These are phyloP conservation scores for Teratosphaeria gauchensis DNA, from an alignment of 2,329 filamentous ascomycete genomes.

Conservation along the genomic window DNA sequence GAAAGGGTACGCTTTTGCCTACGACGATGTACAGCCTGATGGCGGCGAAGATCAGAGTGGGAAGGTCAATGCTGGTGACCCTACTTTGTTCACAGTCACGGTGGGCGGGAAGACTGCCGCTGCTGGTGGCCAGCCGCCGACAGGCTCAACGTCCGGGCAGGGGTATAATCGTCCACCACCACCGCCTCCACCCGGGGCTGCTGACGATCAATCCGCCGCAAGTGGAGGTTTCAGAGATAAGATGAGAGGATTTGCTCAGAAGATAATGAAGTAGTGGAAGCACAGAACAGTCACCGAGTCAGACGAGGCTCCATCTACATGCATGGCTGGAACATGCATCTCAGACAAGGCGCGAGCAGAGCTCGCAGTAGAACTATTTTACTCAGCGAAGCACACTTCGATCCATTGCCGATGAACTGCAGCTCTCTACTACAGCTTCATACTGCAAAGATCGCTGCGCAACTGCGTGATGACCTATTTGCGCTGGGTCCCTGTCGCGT, in stretches of 20 bases:
- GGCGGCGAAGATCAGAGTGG: conserved; percentile 48
- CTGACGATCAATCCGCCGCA: not conserved
- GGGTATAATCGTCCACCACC: conserved; percentile 8
- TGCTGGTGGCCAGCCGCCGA: not conserved
- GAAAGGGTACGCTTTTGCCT: conserved; percentile 55
- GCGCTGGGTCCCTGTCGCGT: not conserved
- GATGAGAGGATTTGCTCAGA: conserved; percentile 11
- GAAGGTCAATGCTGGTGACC: conserved; percentile 39
- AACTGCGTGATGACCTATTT: not conserved
- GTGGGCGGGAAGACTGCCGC: conserved; percentile 33
- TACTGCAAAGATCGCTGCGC: not conserved
- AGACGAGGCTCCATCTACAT: not conserved
- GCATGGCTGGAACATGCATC: not conserved
- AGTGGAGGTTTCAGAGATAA: conserved; percentile 8
- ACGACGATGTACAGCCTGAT: conserved; percentile 52
- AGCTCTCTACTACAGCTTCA: too few species aligned
- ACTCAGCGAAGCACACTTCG: too few species aligned
- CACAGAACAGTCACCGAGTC: not conserved
- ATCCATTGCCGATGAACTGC: too few species aligned
- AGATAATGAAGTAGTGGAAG: conserved; percentile 9
- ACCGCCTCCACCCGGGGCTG: conserved; percentile 7
- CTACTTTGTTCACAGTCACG: conserved; percentile 37
- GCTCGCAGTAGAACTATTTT: not conserved
- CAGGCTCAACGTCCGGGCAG: not conserved
- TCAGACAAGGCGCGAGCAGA: not conserved